Base-by-base conservation (phyloP, 495 filamentous ascomycete species). In the Penicillium fimorum region DNA sequence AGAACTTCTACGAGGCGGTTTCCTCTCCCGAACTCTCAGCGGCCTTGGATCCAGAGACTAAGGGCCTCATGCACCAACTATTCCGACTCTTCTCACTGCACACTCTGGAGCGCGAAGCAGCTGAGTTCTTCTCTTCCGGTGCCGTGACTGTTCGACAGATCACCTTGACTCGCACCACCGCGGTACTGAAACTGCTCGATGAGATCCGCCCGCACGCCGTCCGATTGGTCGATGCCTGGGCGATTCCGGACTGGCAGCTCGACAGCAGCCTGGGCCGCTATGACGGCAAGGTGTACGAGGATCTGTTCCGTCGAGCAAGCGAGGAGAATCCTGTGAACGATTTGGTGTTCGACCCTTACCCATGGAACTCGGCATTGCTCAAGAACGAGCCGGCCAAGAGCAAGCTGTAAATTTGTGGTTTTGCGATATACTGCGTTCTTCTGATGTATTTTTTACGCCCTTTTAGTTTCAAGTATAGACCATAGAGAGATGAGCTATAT, bases 1-100 rank as follows among this genome's bases (percentile, higher is more conserved):
- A 84, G 72, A 86, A 85, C 73, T 89, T 89, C 74, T 81, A 87
- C 73, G 80, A 84, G 13, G 80, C 84, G n/a, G 78, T 89, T 42
- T 76, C 72, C 27, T 77, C 78, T 5, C 70, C 72, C n/a, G 58
- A 75, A 30, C 70, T 76, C 50, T 61, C 65, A 7, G 64, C 61
- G 27, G 71, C 76, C n/a, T 67, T 88, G 47, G 82, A 84, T 60
- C 46, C 68, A 0, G 77, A 76, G 42, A 85, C 83, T 12, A 67
- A 77, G 37, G 64, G 53, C 17, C 52, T 87, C 10, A 64, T 89
- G 67, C 76, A 80, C 63, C 78, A 81, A 59, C 80, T 89, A 44
- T 89, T 87, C 80, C 78, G 84, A 8, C 80, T 89, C 17, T 83
- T 81, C 65, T 75, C 85, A 5, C 72, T 88, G 30, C 75, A 86